phyloP scores from a whole-genome alignment of 2,329 filamentous ascomycete genomes.

The Penicillium psychrosexuale region DNA sequence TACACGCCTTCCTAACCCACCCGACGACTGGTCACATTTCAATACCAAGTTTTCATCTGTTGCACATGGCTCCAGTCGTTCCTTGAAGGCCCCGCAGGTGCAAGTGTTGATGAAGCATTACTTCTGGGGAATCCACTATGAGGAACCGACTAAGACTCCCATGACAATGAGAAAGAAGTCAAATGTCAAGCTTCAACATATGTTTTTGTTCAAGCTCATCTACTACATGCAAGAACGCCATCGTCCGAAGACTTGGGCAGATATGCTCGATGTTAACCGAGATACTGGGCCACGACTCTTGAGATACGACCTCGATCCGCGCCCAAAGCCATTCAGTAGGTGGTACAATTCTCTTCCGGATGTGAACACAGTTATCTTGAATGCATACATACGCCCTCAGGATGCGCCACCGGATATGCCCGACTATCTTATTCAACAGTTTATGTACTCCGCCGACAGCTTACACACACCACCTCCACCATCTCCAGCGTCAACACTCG shows the following conservation, averaged over 20 bases:
- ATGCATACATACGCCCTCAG: slow-evolving; percentile 11
- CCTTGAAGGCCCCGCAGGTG: not conserved
- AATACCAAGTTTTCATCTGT: not conserved
- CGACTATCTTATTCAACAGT: slow-evolving; percentile 15
- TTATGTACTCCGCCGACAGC: slow-evolving; percentile 8
- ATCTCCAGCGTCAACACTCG: not conserved
- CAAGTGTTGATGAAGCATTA: slow-evolving; percentile 15
- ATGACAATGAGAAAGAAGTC: slow-evolving; percentile 1
- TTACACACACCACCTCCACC: not conserved
- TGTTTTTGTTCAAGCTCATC: slow-evolving; percentile 24
- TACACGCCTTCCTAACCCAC: slow-evolving; percentile 6
- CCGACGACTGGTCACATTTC: slow-evolving; percentile 10
- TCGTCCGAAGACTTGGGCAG: slow-evolving; percentile 12
- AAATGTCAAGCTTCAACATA: not conserved
- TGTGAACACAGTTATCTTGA: not conserved
- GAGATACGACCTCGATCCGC: slow-evolving; percentile 11
- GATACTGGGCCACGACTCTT: slow-evolving; percentile 36
- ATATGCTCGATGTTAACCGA: slow-evolving; percentile 18
- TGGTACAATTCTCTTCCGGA: slow-evolving; percentile 17
- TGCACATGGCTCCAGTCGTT: not conserved
- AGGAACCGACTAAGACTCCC: not conserved
- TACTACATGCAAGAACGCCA: slow-evolving; percentile 24
- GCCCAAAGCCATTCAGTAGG: slow-evolving; percentile 24
- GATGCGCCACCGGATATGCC: slow-evolving; percentile 7
- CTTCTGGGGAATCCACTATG: slow-evolving; percentile 28